phyloP scores from a whole-genome alignment of 2,329 filamentous ascomycete genomes.

The Paecilomyces variotii region DNA sequence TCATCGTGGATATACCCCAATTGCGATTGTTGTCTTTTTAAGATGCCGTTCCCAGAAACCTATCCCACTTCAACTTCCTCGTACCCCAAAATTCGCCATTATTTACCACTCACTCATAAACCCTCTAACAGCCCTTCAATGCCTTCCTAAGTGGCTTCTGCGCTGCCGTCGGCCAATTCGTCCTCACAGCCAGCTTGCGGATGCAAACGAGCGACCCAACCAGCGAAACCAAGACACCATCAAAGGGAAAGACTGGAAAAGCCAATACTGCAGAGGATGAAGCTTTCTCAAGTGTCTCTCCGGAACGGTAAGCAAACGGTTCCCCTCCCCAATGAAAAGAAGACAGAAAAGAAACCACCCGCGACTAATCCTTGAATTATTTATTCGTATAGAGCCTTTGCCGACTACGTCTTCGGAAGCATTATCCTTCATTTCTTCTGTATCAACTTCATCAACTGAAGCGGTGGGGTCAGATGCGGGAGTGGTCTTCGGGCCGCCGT shows the following conservation, averaged over 20 bases:
- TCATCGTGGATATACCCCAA: not conserved
- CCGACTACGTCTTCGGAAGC: slow-evolving; percentile 91
- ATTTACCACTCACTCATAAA: not conserved
- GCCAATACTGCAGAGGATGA: slow-evolving; percentile 16
- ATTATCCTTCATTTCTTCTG: slow-evolving; percentile 97
- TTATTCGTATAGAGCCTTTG: slow-evolving; percentile 63
- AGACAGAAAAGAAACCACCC: not conserved
- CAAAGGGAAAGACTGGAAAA: slow-evolving; percentile 20
- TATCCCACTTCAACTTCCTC: not conserved
- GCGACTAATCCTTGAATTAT: slow-evolving; percentile 1
- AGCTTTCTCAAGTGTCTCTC: slow-evolving; percentile 23
- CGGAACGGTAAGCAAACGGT: slow-evolving; percentile 30
- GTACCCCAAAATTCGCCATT: too few species aligned
- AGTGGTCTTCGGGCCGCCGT: not conserved
- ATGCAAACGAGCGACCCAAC: slow-evolving; percentile 68
- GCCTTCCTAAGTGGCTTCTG: slow-evolving; percentile 94
- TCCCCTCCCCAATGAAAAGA: not conserved
- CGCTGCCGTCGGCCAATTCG: slow-evolving; percentile 93
- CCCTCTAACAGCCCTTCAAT: slow-evolving; percentile 75
- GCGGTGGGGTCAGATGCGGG: not conserved
- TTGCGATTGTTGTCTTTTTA: not conserved
- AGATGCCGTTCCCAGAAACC: not conserved
- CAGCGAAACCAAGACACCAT: slow-evolving; percentile 59
- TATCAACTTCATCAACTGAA: slow-evolving; percentile 97
- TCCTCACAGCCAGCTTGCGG: slow-evolving; percentile 80